phyloP scores from a whole-genome alignment of 176 grass and related monocot species.

The Rhynchospora breviuscula region DNA sequence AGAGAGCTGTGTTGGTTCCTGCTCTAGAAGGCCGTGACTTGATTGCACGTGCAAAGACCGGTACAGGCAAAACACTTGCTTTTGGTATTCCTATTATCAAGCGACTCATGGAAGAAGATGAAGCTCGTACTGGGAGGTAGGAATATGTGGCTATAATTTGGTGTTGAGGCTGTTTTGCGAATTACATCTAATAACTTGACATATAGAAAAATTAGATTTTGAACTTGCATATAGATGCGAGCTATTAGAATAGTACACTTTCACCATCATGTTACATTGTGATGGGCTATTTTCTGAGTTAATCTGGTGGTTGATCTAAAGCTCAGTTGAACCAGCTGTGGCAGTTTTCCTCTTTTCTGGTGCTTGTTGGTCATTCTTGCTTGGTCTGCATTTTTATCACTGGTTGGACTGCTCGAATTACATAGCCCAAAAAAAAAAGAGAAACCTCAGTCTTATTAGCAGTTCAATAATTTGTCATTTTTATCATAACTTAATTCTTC shows the following conservation, averaged over 20 bases:
- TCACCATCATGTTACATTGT: neutral
- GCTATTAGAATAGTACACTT: neutral
- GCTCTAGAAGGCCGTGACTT: conserved; percentile 85
- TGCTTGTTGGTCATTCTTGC: neutral
- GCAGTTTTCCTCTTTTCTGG: neutral
- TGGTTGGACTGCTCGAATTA: neutral
- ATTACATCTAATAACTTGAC: neutral
- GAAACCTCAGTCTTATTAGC: neutral
- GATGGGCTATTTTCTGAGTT: neutral
- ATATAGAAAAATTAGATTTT: neutral
- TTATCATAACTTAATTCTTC: conserved; percentile 9
- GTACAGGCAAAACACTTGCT: conserved; percentile 91
- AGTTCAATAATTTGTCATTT: neutral
- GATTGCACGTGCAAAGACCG: conserved; percentile 96
- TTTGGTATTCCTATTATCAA: conserved; percentile 99
- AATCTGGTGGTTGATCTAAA: conserved; percentile 14
- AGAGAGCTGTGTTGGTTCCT: conserved; percentile 91
- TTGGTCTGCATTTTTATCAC: neutral
- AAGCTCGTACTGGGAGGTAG: conserved; percentile 42
- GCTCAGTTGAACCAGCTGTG: neutral
- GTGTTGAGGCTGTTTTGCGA: neutral
- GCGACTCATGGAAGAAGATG: conserved; percentile 61
- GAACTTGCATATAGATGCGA: neutral
- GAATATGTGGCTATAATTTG: neutral
- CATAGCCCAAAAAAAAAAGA: neutral